Evolutionary conservation across 805 yeast genomes (phyloP), one percentile per base, ranked within the genome.

Genomic region (Millerozyma miso): DNA sequence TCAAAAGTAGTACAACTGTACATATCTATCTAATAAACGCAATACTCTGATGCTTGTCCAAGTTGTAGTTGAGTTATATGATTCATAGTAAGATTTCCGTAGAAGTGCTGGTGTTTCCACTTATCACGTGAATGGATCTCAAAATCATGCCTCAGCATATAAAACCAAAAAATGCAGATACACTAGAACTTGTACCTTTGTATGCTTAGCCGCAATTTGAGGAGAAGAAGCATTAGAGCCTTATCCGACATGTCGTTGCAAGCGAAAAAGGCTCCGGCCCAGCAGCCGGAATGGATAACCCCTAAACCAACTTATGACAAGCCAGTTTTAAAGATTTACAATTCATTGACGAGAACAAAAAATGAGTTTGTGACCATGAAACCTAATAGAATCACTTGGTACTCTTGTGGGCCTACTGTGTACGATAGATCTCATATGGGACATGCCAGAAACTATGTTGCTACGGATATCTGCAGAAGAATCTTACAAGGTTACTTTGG

Each of bases 391-490:
- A 85, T 93, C 39, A 77, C 89, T 0, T 93, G 99, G 99, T 93
- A 93, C 69, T 86, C 89, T 44, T 93, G 99, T 76, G 99, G 99
- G 4, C 99, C 99, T 10, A 93, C 99, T 0, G 99, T 93, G 13
- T 93, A 93, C 59, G 96, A 93, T 65, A 81, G 93, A 29, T 80
- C 90, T 40, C 99, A 93, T 60, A 89, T 93, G 97, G 99, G 99
- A 17, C 99, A 93, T 63, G 99, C 99, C 12, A 76, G 99, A 64
- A 93, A 93, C 67, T 93, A 93, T 58, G 98, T 93, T 39, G 80
- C 96, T 7, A 87, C 86, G 41, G 99, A 93, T 63, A 88, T 93
- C 59, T 86, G 89, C 60, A 81, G 99, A 62, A 77, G 99, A 53
- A 78, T 93, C 39, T 61, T 93, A 50, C 88, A 84, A 62, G 88